These are phyloP conservation scores for Tubosaeta sp. DNA, from an alignment of 768 basidiomycete genomes.

Conservation along the genomic window DNA sequence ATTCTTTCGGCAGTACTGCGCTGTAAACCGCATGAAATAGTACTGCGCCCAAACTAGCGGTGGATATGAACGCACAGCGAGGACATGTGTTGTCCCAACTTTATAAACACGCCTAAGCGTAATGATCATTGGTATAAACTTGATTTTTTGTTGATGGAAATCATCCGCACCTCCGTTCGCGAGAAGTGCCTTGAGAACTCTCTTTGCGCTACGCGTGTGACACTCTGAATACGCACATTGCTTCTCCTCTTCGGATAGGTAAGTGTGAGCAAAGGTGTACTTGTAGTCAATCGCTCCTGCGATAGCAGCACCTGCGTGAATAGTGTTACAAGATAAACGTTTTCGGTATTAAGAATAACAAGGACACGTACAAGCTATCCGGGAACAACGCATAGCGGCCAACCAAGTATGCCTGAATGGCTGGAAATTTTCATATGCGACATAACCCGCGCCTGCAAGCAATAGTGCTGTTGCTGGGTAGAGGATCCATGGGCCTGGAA, in stretches of 20 bases:
- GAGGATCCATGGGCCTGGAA: conserved; percentile 20
- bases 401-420: conserved; percentile 73
- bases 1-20: conserved; percentile 57
- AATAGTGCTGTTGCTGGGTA: conserved; percentile 23
- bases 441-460: conserved; percentile 29
- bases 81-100: conserved; percentile 87
- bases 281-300: conserved; percentile 71
- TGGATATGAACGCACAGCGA: conserved; percentile 42
- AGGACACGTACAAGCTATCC: conserved; percentile 58
- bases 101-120: conserved; percentile 71
- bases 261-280: conserved; percentile 52
- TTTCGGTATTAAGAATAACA: conserved; percentile 22
- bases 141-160: background rate
- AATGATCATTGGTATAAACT: background rate
- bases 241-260: conserved; percentile 47
- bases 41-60: conserved; percentile 15
- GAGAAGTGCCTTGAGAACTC: conserved; percentile 78
- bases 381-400: conserved; percentile 73
- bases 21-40: conserved; percentile 26
- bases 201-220: conserved; percentile 76
- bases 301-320: conserved; percentile 51
- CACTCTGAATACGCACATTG: conserved; percentile 64
- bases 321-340: conserved; percentile 6
- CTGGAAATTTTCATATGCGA: conserved; percentile 64
- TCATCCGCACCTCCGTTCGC: conserved; percentile 72